These are phyloP conservation scores for Licmophora abbreviata DNA, from an alignment of 108 stramenopile genomes.

Conservation along the genomic window DNA sequence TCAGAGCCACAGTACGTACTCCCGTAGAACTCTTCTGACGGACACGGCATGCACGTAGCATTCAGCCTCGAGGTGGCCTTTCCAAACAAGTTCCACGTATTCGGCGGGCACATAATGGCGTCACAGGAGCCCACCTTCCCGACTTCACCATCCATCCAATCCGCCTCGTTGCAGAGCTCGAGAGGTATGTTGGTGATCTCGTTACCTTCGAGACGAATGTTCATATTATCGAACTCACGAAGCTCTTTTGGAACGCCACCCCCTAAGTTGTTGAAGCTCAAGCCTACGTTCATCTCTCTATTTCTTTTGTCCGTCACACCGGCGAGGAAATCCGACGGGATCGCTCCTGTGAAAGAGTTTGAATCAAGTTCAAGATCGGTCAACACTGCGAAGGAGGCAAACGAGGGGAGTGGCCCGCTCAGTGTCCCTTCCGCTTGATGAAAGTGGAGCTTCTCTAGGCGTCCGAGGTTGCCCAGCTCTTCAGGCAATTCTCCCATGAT, in stretches of 20 bases:
- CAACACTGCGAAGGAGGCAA: slow-evolving; percentile 7
- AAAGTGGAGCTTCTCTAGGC: slow-evolving; percentile 27
- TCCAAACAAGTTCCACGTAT: slow-evolving; percentile 50
- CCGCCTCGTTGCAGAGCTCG: slow-evolving; percentile 22
- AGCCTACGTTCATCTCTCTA: slow-evolving; percentile 21
- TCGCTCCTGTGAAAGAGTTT: slow-evolving; percentile 36
- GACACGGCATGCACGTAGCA: slow-evolving; percentile 33
- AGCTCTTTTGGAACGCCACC: slow-evolving; percentile 34
- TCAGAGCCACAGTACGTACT: slow-evolving; percentile 32
- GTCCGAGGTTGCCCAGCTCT: slow-evolving; percentile 26
- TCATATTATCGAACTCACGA: slow-evolving; percentile 15
- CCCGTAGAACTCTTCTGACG: slow-evolving; percentile 37
- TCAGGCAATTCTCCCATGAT: slow-evolving; percentile 42
- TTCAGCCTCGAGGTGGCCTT: slow-evolving; percentile 33
- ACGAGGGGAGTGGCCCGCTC: slow-evolving; percentile 9
- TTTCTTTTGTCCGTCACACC: slow-evolving; percentile 19
- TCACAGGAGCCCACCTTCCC: slow-evolving; percentile 44
- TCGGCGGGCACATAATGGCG: slow-evolving; percentile 55
- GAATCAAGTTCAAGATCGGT: slow-evolving; percentile 17
- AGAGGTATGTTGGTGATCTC: slow-evolving; percentile 15
- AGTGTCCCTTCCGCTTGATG: too few relatives aligned
- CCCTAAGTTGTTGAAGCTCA: slow-evolving; percentile 31
- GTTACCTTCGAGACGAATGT: slow-evolving; percentile 17
- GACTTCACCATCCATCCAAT: slow-evolving; percentile 39
- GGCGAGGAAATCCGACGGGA: slow-evolving; percentile 42